These are phyloP conservation scores for Aspergillus uvarum DNA, from an alignment of 2,329 filamentous ascomycete genomes.

Conservation along the genomic window DNA sequence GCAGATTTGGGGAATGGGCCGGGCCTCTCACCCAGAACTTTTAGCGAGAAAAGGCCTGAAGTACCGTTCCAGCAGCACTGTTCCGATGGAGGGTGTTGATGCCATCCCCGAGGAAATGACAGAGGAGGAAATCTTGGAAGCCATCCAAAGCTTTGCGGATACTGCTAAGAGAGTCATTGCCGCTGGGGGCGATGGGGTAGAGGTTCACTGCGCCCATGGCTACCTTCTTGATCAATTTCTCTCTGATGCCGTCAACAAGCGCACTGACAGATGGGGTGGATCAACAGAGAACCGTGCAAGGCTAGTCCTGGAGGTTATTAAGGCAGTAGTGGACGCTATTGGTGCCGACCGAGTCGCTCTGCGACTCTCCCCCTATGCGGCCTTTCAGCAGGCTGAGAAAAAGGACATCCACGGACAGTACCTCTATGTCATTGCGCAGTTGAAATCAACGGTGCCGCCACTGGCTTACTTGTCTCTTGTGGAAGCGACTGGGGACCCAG, in stretches of 20 bases:
- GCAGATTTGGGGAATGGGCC: no score
- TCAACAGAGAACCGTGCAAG: conserved; percentile 53
- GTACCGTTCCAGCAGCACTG: neutral
- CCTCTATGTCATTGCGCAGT: no score
- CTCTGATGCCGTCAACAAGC: conserved; percentile 65
- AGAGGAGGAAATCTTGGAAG: conserved; percentile 62
- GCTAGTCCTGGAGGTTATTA: neutral
- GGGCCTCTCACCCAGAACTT: no score
- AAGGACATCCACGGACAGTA: no score
- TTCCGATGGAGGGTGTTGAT: neutral
- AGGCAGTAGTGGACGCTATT: neutral
- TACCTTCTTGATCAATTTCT: conserved; percentile 72
- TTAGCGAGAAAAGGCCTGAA: no score
- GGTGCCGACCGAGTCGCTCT: no score
- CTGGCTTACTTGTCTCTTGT: no score
- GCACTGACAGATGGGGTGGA: conserved; percentile 58
- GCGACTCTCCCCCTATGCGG: no score
- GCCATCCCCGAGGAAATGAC: conserved; percentile 65
- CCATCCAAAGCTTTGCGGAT: conserved; percentile 62
- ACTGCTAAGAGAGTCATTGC: conserved; percentile 60
- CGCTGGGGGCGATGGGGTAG: conserved; percentile 73
- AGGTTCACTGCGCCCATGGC: conserved; percentile 77
- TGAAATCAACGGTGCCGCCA: no score
- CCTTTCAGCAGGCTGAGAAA: no score
- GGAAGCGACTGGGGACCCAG: no score